A percentile compares a stretch with the other conserved stretches of the same genome.
These are phyloP conservation scores for Globisporangium rhizosaccharum DNA, from an alignment of 352 stramenopile species.

Conservation along the genomic window DNA sequence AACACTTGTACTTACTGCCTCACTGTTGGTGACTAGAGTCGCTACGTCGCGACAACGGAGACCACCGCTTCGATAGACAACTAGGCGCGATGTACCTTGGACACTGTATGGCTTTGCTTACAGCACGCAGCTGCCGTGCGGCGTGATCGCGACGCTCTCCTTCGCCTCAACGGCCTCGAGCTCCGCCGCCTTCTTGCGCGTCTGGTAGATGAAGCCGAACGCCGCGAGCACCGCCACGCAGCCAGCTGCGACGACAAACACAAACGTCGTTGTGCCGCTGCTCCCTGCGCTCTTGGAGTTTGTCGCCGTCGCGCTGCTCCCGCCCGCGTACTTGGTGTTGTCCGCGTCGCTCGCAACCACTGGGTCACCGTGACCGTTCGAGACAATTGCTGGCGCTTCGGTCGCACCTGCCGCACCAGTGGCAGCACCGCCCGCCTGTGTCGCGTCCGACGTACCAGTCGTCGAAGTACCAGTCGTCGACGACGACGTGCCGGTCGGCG, in stretches of 20 bases:
- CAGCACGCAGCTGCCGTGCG: slow-evolving; percentile 46
- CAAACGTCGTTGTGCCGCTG: not conserved
- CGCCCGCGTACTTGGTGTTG: slow-evolving; percentile 14
- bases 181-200: slow-evolving; percentile 56
- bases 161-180: slow-evolving; percentile 49
- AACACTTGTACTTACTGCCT: too few species aligned
- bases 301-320: slow-evolving; percentile 14
- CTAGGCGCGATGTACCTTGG: not conserved
- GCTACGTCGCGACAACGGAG: not conserved
- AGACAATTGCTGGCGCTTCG: not conserved
- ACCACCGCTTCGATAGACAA: not conserved
- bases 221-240: slow-evolving; percentile 44
- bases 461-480: not conserved
- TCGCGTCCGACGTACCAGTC: not conserved
- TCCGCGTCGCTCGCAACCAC: slow-evolving; percentile 9
- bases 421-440: slow-evolving; percentile 1
- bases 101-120: slow-evolving; percentile 14
- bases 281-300: slow-evolving; percentile 20
- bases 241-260: slow-evolving; percentile 9
- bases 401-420: not conserved
- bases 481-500: slow-evolving; percentile 3
- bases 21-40: not conserved
- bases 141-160: slow-evolving; percentile 40
- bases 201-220: slow-evolving; percentile 77
- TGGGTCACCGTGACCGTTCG: slow-evolving; percentile 12